phyloP scores from a whole-genome alignment of 768 basidiomycete species.

The Boletus huronensis region DNA sequence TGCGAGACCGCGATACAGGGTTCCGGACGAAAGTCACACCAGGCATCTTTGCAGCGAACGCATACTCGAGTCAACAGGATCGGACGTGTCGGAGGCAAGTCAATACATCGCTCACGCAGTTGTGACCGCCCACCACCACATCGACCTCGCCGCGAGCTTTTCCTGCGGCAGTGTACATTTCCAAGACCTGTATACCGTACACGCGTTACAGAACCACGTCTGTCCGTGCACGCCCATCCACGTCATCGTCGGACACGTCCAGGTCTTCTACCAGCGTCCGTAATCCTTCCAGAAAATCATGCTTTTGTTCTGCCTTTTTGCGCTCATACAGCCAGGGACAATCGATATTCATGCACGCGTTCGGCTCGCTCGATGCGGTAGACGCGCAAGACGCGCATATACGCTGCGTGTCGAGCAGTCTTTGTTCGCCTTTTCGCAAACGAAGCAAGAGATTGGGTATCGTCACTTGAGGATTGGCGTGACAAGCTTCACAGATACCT shows the following conservation, averaged over 20 bases:
- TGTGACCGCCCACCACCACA: too few relatives aligned
- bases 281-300: conserved; percentile 30
- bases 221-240: neutral
- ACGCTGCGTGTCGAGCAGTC: conserved; percentile 53
- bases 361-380: conserved; percentile 51
- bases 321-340: conserved; percentile 82
- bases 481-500: conserved; percentile 71
- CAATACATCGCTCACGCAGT: neutral
- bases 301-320: conserved; percentile 49
- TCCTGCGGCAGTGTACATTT: neutral
- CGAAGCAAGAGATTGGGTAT: conserved; percentile 55
- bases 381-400: conserved; percentile 73
- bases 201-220: conserved; percentile 1
- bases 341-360: conserved; percentile 79
- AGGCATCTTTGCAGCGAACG: too few relatives aligned
- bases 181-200: neutral
- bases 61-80: too few relatives aligned
- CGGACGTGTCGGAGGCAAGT: neutral
- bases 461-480: conserved; percentile 46
- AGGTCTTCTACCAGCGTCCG: conserved; percentile 30
- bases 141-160: neutral
- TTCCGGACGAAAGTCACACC: too few relatives aligned
- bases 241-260: conserved; percentile 7
- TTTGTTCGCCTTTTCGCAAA: conserved; percentile 51
- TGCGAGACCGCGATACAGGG: too few relatives aligned